phyloP scores from a whole-genome alignment of 164 flowering plant species.

The Stephania cephalantha region DNA sequence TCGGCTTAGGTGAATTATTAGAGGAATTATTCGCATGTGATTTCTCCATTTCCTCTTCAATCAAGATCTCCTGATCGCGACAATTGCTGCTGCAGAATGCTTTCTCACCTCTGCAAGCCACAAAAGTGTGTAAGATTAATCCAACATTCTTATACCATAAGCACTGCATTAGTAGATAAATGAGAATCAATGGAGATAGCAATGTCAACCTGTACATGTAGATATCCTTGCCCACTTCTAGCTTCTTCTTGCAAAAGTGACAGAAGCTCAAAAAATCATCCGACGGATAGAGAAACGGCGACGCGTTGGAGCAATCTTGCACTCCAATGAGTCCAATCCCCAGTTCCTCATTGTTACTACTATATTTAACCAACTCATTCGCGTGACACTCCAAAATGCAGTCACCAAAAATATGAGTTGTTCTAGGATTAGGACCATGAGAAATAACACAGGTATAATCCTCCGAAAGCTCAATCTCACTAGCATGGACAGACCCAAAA shows the following conservation, averaged over 20 bases:
- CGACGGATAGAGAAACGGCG: constrained; percentile 19
- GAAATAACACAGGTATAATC: constrained; percentile 72
- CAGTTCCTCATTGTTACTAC: constrained; percentile 20
- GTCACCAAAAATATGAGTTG: constrained; percentile 78
- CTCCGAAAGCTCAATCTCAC: constrained; percentile 74
- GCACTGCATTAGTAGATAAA: background rate
- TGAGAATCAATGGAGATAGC: background rate
- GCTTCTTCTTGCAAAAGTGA: constrained; percentile 50
- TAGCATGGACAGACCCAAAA: constrained; percentile 38
- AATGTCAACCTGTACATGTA: constrained; percentile 54
- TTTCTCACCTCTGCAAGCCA: constrained; percentile 63
- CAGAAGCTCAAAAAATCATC: constrained; percentile 57
- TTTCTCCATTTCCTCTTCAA: constrained; percentile 55
- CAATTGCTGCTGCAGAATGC: constrained; percentile 83
- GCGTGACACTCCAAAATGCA: constrained; percentile 59
- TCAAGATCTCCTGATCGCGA: constrained; percentile 55
- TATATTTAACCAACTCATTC: constrained; percentile 24
- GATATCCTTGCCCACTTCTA: constrained; percentile 52
- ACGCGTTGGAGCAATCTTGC: constrained; percentile 8
- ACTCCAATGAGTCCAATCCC: constrained; percentile 12
- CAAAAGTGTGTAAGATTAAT: constrained; percentile 3
- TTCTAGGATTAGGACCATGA: constrained; percentile 78
- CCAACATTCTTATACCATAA: background rate
- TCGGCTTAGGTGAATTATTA: constrained; percentile 15
- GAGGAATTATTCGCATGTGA: constrained; percentile 12